Evolutionary conservation across 768 basidiomycete species (phyloP), one percentile per base, ranked within the genome.

Genomic region (Calocybe gangraenosa): DNA sequence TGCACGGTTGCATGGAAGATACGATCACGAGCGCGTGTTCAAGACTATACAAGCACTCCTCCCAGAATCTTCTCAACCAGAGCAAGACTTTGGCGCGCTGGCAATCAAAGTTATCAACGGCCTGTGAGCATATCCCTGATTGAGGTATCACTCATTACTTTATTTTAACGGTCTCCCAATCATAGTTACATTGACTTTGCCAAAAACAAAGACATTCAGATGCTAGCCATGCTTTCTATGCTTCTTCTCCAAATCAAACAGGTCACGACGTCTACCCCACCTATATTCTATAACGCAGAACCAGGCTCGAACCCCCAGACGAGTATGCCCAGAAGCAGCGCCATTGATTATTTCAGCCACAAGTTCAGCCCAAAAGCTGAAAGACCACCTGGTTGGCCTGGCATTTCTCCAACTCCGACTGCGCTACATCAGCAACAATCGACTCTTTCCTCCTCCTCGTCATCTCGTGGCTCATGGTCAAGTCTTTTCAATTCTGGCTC

Each of bases 401-500:
- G 74, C 14, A 62, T 74, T 14, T 63, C 74, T 0, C 74, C 79
- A 1, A 65, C 72, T 3, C 72, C 71, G 1, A 54, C 70, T 9
- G 60, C 63, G 15, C 13, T 35, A 7, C 59, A 61, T 19, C 48
- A 53, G 33, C 52, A 53, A 23, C 40, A 66, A 58, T 73, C 2
- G 62, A 73, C 0, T 69, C 74, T 77, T 32, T 65, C 73, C 36
- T 67, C 79, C 0, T 81, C 82, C 0, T 75, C 65, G 37, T 81
- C 85, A 2, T 88, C 88, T 2, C 73, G 81, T 35, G 86, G 81
- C 7, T 88, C 89, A 0, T 91, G 89, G 89, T 84, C 87, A 0
- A 89, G 81, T 55, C 57, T 91, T 9, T 86, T 88, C 59, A 83
- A 80, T 48, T 67, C 84, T 0, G 78, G 76, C 14, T 75, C 70